Conservation (phyloP, 495 filamentous ascomycete genomes). For the Mycothermus thermophilus region DNA sequence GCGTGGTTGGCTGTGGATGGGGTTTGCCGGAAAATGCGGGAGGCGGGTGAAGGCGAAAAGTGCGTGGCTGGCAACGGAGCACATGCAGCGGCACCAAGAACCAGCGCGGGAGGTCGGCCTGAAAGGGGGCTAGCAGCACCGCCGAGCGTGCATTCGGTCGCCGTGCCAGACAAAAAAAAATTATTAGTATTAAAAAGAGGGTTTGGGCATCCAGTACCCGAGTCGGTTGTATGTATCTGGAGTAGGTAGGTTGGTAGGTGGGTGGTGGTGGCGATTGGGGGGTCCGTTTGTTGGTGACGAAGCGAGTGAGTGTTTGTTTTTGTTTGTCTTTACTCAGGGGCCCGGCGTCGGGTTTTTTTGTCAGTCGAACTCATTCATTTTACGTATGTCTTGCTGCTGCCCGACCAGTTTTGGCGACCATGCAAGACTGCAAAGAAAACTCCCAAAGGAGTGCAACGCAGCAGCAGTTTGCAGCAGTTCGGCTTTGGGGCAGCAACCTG, state of each 20-base stretch:
- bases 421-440: background rate
- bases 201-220: constrained; percentile 6
- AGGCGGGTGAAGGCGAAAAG: constrained; percentile 18
- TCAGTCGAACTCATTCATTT: too few relatives aligned
- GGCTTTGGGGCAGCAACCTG: too few relatives aligned
- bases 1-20: constrained; percentile 3
- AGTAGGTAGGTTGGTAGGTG: too few relatives aligned
- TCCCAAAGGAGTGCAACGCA: too few relatives aligned
- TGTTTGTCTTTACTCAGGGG: too few relatives aligned
- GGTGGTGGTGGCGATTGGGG: constrained; percentile 4
- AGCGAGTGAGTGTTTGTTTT: too few relatives aligned
- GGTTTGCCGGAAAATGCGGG: constrained; percentile 13
- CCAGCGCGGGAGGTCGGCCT: constrained; percentile 1
- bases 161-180: too few relatives aligned
- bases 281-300: constrained; percentile 1
- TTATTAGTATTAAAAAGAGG: constrained; percentile 2
- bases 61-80: constrained; percentile 16
- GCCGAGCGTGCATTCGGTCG: too few relatives aligned
- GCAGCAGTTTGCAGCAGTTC: too few relatives aligned
- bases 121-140: constrained; percentile 2
- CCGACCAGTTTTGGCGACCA: constrained; percentile 10
- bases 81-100: constrained; percentile 8
- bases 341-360: too few relatives aligned
- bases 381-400: constrained; percentile 13
- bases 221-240: constrained; percentile 12